A percentile compares a stretch with the other conserved stretches of the same genome.
phyloP scores from a whole-genome alignment of 306 rosid species.

The Astragalus glycyphyllos region DNA sequence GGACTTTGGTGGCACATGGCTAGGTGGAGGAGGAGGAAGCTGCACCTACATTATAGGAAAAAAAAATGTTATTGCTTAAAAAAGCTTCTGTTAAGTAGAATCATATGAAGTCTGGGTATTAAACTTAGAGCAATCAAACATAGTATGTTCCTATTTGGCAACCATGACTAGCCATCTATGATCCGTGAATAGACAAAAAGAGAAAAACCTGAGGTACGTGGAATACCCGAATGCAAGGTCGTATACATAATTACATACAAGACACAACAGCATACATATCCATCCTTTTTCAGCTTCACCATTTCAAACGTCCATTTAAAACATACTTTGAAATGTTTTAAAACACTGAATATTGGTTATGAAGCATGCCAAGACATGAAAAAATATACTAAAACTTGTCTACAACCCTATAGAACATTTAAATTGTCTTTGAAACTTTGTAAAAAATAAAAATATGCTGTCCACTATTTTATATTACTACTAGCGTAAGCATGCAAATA shows the following conservation, averaged over 20 bases:
- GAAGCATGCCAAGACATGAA: conserved; percentile 12
- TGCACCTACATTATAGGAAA: conserved; percentile 62
- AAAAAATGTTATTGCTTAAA: conserved; percentile 40
- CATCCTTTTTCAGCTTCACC: conserved; percentile 7
- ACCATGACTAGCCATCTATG: conserved; percentile 24
- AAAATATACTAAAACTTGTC: conserved; percentile 5
- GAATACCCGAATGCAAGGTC: not conserved
- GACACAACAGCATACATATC: conserved; percentile 14
- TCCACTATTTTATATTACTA: not conserved
- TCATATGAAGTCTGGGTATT: conserved; percentile 7
- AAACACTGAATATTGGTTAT: conserved; percentile 19
- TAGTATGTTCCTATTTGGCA: conserved; percentile 14
- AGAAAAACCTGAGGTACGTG: conserved; percentile 20
- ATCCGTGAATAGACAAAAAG: conserved; percentile 21
- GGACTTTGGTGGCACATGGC: conserved; percentile 66
- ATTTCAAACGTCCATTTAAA: conserved; percentile 29
- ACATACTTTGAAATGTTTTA: conserved; percentile 18
- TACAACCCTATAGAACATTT: not conserved
- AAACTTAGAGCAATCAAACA: conserved; percentile 24
- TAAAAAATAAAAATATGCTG: not conserved
- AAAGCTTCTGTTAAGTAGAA: conserved; percentile 36
- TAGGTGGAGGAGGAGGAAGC: conserved; percentile 92
- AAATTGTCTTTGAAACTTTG: not conserved
- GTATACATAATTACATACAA: not conserved
- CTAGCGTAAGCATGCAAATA: not conserved